Evolutionary conservation across 2,329 filamentous ascomycete genomes (phyloP).

Genomic region (Cladosporium colombiae): DNA sequence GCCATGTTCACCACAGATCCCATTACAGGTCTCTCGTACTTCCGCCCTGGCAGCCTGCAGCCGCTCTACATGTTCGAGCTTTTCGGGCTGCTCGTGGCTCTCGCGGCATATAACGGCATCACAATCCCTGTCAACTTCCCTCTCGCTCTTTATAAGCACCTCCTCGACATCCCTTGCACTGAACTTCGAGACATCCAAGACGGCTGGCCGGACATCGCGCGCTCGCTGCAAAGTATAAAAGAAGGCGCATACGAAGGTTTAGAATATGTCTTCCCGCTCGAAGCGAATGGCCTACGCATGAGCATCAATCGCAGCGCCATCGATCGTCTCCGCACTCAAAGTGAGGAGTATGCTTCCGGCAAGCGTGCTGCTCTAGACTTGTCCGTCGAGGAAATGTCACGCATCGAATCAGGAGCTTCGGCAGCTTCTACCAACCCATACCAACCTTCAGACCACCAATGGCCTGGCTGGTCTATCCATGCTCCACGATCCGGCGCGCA

Average conservation of each 20-base stretch:
- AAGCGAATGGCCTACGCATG: conserved; percentile 55
- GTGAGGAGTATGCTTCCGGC: neutral
- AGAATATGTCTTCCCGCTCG: conserved; percentile 82
- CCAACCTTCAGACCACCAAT: conserved; percentile 32
- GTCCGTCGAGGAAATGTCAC: neutral
- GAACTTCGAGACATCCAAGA: conserved; percentile 8
- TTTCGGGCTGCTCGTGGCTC: conserved; percentile 79
- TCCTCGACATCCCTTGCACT: neutral
- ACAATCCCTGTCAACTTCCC: conserved; percentile 91
- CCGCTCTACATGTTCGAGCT: conserved; percentile 89
- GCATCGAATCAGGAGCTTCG: neutral
- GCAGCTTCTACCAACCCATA: neutral
- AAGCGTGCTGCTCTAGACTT: neutral
- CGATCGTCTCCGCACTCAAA: neutral
- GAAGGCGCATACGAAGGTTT: conserved; percentile 78
- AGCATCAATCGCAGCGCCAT: conserved; percentile 39
- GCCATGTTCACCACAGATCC: conserved; percentile 77
- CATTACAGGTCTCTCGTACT: conserved; percentile 80
- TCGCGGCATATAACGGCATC: conserved; percentile 90
- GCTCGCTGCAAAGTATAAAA: conserved; percentile 70
- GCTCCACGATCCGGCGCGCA: neutral
- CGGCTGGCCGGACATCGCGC: conserved; percentile 65
- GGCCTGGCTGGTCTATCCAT: conserved; percentile 56
- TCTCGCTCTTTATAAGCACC: conserved; percentile 66
- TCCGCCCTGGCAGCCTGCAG: conserved; percentile 77